Conservation (phyloP, 2,329 filamentous ascomycete species). For the Calonectria fujianensis region DNA sequence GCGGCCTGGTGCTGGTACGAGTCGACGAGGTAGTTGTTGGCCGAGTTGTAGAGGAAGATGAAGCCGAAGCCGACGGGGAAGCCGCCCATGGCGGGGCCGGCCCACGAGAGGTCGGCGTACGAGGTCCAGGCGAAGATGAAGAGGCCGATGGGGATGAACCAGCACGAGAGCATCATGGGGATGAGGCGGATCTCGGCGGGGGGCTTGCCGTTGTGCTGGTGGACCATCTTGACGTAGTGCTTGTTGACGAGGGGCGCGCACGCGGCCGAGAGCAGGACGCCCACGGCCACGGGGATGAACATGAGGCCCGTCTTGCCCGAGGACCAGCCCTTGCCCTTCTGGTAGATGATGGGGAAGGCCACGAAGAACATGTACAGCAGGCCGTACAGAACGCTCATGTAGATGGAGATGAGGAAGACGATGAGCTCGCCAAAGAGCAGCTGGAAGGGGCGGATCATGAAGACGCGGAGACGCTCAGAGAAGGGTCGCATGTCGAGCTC, state of each 20-base stretch:
- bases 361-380: conserved; percentile 87
- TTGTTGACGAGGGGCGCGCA: conserved; percentile 86
- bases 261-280: conserved; percentile 80
- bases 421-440: conserved; percentile 90
- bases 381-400: conserved; percentile 89
- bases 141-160: conserved; percentile 78
- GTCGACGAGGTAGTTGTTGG: conserved; percentile 83
- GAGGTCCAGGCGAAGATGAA: conserved; percentile 79
- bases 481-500: conserved; percentile 85
- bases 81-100: conserved; percentile 82
- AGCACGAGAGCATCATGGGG: conserved; percentile 87
- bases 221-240: conserved; percentile 81
- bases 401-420: conserved; percentile 87
- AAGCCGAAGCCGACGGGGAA: conserved; percentile 86
- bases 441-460: conserved; percentile 89
- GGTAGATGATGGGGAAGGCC: conserved; percentile 82
- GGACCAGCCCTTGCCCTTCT: conserved; percentile 86
- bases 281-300: conserved; percentile 89
- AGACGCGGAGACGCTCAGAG: conserved; percentile 80
- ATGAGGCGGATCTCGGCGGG: conserved; percentile 87
- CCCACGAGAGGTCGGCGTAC: conserved; percentile 79
- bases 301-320: conserved; percentile 86
- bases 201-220: conserved; percentile 81
- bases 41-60: conserved; percentile 88
- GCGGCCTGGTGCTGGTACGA: conserved; percentile 83